These are phyloP conservation scores for Apiospora arundinis DNA, from an alignment of 2,329 filamentous ascomycete species.

Conservation along the genomic window DNA sequence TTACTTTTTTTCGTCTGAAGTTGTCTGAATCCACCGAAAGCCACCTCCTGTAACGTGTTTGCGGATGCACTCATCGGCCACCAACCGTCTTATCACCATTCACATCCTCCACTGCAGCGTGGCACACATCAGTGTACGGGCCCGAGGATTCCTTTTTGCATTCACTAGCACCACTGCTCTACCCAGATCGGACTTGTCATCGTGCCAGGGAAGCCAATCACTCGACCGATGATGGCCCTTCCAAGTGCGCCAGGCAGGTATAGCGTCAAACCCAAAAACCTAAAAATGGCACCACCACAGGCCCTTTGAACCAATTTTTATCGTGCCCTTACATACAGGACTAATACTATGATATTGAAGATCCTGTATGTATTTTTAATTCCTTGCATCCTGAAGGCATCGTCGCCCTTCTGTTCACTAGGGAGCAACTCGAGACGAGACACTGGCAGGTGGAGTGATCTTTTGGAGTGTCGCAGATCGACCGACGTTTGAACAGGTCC, in stretches of 20 bases:
- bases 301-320: not conserved
- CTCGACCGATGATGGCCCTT: not conserved
- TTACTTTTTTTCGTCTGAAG: constrained; percentile 3
- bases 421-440: not conserved
- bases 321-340: not conserved
- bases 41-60: constrained; percentile 12
- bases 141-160: constrained; percentile 6
- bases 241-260: not conserved
- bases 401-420: not conserved
- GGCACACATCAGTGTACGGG: not conserved
- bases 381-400: not conserved
- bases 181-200: not conserved
- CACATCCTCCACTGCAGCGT: not conserved
- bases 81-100: not conserved
- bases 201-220: not conserved
- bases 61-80: not conserved
- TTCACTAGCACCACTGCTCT: not conserved
- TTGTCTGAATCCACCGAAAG: not conserved
- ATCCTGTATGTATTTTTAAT: not conserved
- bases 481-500: constrained; percentile 17
- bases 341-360: not conserved
- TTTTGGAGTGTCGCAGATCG: constrained; percentile 3
- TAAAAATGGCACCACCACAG: constrained; percentile 1
- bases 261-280: constrained; percentile 7
- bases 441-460: constrained; percentile 11